Percentiles rank a stretch among this genome's conserved stretches.
phyloP scores from a whole-genome alignment of 2,329 filamentous ascomycete genomes.

The Drechslerella dactyloides region DNA sequence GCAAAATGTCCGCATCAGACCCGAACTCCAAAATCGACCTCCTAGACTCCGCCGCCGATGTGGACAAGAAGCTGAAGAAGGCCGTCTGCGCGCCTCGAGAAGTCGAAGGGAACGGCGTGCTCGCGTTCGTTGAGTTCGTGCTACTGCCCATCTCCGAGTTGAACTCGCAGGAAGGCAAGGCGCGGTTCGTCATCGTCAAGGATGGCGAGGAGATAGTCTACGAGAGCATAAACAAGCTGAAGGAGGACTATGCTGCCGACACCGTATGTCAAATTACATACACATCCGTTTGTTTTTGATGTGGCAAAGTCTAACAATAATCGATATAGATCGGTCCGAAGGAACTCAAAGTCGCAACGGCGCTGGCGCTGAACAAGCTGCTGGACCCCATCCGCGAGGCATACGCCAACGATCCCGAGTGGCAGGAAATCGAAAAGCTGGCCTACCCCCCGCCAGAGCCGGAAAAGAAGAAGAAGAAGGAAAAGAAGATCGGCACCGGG shows the following conservation, averaged over 20 bases:
- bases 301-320: constrained; percentile 30
- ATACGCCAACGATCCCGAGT: constrained; percentile 74
- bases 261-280: constrained; percentile 63
- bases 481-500: constrained; percentile 66
- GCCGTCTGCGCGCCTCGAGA: constrained; percentile 77
- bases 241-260: constrained; percentile 80
- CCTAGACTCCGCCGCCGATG: constrained; percentile 76
- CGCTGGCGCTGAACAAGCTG: constrained; percentile 73
- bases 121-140: constrained; percentile 86
- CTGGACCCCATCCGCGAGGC: constrained; percentile 78
- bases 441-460: constrained; percentile 78
- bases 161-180: constrained; percentile 60
- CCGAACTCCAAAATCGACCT: constrained; percentile 88
- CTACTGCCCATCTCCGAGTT: constrained; percentile 78
- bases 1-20: constrained; percentile 56
- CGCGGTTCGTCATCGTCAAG: constrained; percentile 53
- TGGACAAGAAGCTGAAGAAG: constrained; percentile 85
- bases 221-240: constrained; percentile 73
- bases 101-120: constrained; percentile 82
- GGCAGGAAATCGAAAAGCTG: constrained; percentile 76
- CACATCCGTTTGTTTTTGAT: background rate
- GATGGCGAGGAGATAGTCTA: constrained; percentile 62
- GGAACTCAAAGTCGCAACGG: constrained; percentile 82
- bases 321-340: constrained; percentile 76
- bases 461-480: constrained; percentile 71